phyloP scores from a whole-genome alignment of 2,329 filamentous ascomycete species.

The Ploettnerulaceae sp. region DNA sequence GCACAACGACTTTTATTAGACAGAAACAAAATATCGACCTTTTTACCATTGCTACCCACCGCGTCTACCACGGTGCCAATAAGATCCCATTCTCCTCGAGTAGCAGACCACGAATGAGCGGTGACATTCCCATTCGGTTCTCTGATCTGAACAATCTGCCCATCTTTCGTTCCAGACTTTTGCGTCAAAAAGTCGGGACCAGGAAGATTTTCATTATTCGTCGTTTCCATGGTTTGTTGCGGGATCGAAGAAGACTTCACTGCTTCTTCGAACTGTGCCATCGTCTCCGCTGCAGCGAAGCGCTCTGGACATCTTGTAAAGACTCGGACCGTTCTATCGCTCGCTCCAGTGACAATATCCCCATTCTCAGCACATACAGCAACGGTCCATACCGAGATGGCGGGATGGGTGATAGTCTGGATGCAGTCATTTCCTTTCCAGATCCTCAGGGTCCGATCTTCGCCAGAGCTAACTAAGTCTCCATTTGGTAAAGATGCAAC shows the following conservation, averaged over 20 bases:
- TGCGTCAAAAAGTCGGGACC: slow-evolving; percentile 79
- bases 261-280: slow-evolving; percentile 74
- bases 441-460: slow-evolving; percentile 87
- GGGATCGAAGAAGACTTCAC: slow-evolving; percentile 83
- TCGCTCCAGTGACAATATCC: slow-evolving; percentile 90
- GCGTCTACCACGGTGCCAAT: slow-evolving; percentile 94
- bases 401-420: slow-evolving; percentile 94
- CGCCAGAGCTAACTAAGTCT: slow-evolving; percentile 84
- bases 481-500: slow-evolving; percentile 73
- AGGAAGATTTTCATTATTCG: slow-evolving; percentile 90
- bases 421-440: slow-evolving; percentile 81
- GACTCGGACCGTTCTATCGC: slow-evolving; percentile 78
- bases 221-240: slow-evolving; percentile 72
- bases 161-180: slow-evolving; percentile 89
- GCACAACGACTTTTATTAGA: background rate
- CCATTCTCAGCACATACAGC: slow-evolving; percentile 77
- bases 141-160: slow-evolving; percentile 87
- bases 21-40: slow-evolving; percentile 38
- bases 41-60: slow-evolving; percentile 74
- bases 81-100: slow-evolving; percentile 70
- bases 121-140: slow-evolving; percentile 77
- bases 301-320: slow-evolving; percentile 72
- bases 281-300: slow-evolving; percentile 61
- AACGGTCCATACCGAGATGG: slow-evolving; percentile 93
- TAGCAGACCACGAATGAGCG: slow-evolving; percentile 78